phyloP scores from a whole-genome alignment of 2,329 filamentous ascomycete species.

The Triangularia setosa region DNA sequence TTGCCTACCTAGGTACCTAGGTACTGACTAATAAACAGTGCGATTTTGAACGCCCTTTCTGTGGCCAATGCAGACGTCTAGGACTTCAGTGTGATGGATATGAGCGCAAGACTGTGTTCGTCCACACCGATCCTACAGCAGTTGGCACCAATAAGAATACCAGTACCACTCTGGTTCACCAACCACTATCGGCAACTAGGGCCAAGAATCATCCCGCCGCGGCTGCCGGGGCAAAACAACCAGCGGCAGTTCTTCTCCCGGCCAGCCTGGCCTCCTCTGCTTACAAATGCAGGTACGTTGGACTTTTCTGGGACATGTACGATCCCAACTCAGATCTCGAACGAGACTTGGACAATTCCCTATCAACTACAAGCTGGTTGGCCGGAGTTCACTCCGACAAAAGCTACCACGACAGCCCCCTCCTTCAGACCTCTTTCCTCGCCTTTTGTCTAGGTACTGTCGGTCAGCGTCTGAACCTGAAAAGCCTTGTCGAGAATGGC shows the following conservation, averaged over 20 bases:
- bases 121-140: not conserved
- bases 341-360: not conserved
- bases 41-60: not conserved
- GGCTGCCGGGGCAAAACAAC: too few species aligned
- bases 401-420: not conserved
- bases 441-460: not conserved
- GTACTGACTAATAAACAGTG: not conserved
- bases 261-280: not conserved
- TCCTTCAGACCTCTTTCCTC: not conserved
- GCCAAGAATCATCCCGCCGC: not conserved
- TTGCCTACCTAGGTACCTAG: not conserved
- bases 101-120: slow-evolving; percentile 1
- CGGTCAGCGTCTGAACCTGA: not conserved
- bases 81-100: slow-evolving; percentile 3
- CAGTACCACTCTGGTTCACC: not conserved
- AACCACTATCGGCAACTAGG: not conserved
- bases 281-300: not conserved
- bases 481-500: not conserved
- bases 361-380: not conserved
- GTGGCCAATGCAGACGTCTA: slow-evolving; percentile 2
- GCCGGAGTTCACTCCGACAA: not conserved
- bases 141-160: not conserved
- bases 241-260: not conserved
- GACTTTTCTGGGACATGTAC: not conserved
- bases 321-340: not conserved